Conservation (phyloP, 306 rosid genomes). For the Luffa acutangula region DNA sequence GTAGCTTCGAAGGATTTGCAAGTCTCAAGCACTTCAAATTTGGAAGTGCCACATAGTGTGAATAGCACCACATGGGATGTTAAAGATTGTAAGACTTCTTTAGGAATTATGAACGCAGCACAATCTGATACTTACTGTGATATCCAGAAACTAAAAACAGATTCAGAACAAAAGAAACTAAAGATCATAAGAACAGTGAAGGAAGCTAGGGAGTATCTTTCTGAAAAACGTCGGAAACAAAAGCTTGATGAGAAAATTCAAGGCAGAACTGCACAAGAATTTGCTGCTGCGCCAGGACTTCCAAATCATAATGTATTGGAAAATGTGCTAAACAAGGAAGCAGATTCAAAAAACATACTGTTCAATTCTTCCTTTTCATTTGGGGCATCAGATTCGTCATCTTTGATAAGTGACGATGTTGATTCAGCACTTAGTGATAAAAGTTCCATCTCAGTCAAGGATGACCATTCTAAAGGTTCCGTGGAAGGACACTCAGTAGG, state of each 20-base stretch:
- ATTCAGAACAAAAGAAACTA: slow-evolving; percentile 29
- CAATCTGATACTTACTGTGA: slow-evolving; percentile 21
- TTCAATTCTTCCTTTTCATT: slow-evolving; percentile 18
- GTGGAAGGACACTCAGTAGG: slow-evolving; percentile 14
- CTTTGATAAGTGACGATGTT: slow-evolving; percentile 18
- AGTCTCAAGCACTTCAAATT: slow-evolving; percentile 12
- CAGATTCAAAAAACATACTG: slow-evolving; percentile 10
- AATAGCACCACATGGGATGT: slow-evolving; percentile 19
- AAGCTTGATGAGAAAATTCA: slow-evolving; percentile 15
- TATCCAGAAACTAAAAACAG: slow-evolving; percentile 19
- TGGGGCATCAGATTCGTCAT: slow-evolving; percentile 28
- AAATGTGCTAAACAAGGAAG: slow-evolving; percentile 12
- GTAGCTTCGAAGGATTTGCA: slow-evolving; percentile 15
- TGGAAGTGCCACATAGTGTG: slow-evolving; percentile 21
- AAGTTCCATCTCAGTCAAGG: slow-evolving; percentile 21
- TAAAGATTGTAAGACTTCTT: slow-evolving; percentile 14
- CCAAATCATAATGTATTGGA: slow-evolving; percentile 23
- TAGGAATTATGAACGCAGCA: slow-evolving; percentile 16
- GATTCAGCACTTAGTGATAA: slow-evolving; percentile 28
- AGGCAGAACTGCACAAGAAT: slow-evolving; percentile 18
- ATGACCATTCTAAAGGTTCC: slow-evolving; percentile 17
- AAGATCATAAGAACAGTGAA: slow-evolving; percentile 66
- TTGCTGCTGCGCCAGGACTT: slow-evolving; percentile 19
- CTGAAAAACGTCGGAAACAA: slow-evolving; percentile 34
- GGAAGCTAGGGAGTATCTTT: slow-evolving; percentile 83